phyloP scores from a whole-genome alignment of 2,329 filamentous ascomycete genomes.

The Talaromyces sp. region DNA sequence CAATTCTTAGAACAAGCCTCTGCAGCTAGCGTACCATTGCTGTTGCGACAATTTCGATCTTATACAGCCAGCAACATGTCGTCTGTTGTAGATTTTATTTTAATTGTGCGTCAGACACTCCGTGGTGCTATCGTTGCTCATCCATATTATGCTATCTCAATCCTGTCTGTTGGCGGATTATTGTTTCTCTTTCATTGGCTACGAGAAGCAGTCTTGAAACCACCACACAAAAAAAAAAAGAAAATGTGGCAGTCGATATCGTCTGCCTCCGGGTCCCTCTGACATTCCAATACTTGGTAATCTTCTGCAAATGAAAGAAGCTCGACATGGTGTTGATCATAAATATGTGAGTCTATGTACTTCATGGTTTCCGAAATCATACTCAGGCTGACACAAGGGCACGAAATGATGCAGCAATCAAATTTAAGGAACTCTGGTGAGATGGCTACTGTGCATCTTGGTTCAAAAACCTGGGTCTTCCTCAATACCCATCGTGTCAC shows the following conservation, averaged over 20 bases:
- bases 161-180: too few relatives aligned
- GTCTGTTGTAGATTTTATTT: too few relatives aligned
- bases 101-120: too few relatives aligned
- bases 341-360: background rate
- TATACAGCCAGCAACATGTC: too few relatives aligned
- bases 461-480: conserved; percentile 43
- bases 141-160: too few relatives aligned
- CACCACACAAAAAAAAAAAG: background rate
- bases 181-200: background rate
- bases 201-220: background rate
- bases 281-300: conserved; percentile 25
- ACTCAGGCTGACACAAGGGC: too few relatives aligned
- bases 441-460: conserved; percentile 32
- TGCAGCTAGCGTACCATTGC: too few relatives aligned
- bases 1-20: too few relatives aligned
- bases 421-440: conserved; percentile 27
- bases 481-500: conserved; percentile 43
- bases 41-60: too few relatives aligned
- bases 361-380: background rate
- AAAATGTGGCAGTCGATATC: conserved; percentile 20
- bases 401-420: conserved; percentile 4
- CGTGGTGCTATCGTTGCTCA: too few relatives aligned
- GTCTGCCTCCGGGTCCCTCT: conserved; percentile 25
- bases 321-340: background rate
- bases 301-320: conserved; percentile 18